Percentiles rank a stretch among this genome's conserved stretches.
These are phyloP conservation scores for Penicillium paxilli DNA, from an alignment of 495 filamentous ascomycete species.

Conservation along the genomic window DNA sequence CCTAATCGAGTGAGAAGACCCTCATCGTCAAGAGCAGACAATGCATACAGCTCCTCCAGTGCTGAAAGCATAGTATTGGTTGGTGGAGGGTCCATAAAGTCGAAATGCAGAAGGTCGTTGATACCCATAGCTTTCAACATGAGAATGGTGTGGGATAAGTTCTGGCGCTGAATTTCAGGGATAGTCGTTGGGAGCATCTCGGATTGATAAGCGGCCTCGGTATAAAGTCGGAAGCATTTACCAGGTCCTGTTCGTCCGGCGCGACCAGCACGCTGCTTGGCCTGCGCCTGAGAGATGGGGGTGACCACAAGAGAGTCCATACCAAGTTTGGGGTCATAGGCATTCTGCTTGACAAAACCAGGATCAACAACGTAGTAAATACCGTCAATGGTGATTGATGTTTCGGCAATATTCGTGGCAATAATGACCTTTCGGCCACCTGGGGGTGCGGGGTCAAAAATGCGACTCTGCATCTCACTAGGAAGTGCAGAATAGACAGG, in stretches of 20 bases:
- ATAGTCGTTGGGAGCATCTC: constrained; percentile 97
- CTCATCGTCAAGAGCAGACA: constrained; percentile 93
- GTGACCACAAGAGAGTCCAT: constrained; percentile 97
- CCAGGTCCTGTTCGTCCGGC: constrained; percentile 94
- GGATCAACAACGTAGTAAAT: constrained; percentile 98
- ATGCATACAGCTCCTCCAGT: constrained; percentile 89
- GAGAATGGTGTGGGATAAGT: constrained; percentile 90
- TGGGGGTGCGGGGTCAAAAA: constrained; percentile 90
- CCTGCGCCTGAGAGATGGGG: constrained; percentile 94
- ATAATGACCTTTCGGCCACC: constrained; percentile 95
- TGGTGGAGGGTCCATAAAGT: constrained; percentile 98
- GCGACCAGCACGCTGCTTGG: constrained; percentile 90
- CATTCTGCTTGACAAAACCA: constrained; percentile 96
- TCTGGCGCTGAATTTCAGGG: constrained; percentile 95
- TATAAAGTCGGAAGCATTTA: constrained; percentile 96
- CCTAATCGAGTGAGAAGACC: constrained; percentile 90
- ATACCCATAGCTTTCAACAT: constrained; percentile 99
- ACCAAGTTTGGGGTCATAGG: constrained; percentile 93
- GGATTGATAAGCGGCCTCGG: constrained; percentile 90
- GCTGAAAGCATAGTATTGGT: constrained; percentile 98
- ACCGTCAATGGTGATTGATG: constrained; percentile 93
- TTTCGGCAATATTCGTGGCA: constrained; percentile 98
- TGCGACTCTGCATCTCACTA: constrained; percentile 88
- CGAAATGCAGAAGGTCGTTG: constrained; percentile 95
- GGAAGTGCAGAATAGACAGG: constrained; percentile 94